phyloP scores from a whole-genome alignment of 2,329 filamentous ascomycete species.

The Pseudodiploospora longispora region DNA sequence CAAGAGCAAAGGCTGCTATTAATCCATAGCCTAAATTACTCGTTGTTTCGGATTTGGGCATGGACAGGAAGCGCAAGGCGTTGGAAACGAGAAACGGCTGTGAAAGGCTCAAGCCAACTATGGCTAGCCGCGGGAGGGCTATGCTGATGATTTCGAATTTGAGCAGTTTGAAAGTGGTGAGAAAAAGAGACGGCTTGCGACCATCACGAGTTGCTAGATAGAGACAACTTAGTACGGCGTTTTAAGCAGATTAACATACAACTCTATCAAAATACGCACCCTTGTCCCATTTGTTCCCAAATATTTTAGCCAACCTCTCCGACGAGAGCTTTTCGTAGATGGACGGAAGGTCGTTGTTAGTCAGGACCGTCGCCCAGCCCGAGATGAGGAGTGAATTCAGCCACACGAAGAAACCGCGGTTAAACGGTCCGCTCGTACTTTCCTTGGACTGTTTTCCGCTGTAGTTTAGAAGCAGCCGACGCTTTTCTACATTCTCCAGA shows the following conservation, averaged over 20 bases:
- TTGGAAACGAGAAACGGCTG: slow-evolving; percentile 23
- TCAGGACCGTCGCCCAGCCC: slow-evolving; percentile 34
- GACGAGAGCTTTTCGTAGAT: slow-evolving; percentile 24
- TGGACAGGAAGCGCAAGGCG: slow-evolving; percentile 18
- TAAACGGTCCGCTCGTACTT: slow-evolving; percentile 33
- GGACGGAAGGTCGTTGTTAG: slow-evolving; percentile 18
- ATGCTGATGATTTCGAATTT: slow-evolving; percentile 23
- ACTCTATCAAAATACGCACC: slow-evolving; percentile 6
- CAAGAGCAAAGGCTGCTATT: slow-evolving; percentile 23
- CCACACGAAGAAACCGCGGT: slow-evolving; percentile 25
- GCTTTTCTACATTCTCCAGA: slow-evolving; percentile 24
- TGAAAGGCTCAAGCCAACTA: slow-evolving; percentile 21
- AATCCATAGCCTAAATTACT: slow-evolving; percentile 22
- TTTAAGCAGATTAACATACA: not conserved
- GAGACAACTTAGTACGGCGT: too few species aligned
- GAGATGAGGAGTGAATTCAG: slow-evolving; percentile 35
- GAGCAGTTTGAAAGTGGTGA: slow-evolving; percentile 16
- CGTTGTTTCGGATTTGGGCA: slow-evolving; percentile 15
- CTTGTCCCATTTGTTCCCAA: slow-evolving; percentile 17
- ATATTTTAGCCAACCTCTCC: slow-evolving; percentile 16
- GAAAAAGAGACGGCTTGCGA: slow-evolving; percentile 18
- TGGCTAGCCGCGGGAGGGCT: slow-evolving; percentile 18
- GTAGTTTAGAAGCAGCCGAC: slow-evolving; percentile 26
- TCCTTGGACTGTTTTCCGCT: slow-evolving; percentile 38
- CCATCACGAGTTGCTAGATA: slow-evolving; percentile 8